These are phyloP conservation scores for Gossypium stocksii DNA, from an alignment of 345 rosid genomes.

Conservation along the genomic window DNA sequence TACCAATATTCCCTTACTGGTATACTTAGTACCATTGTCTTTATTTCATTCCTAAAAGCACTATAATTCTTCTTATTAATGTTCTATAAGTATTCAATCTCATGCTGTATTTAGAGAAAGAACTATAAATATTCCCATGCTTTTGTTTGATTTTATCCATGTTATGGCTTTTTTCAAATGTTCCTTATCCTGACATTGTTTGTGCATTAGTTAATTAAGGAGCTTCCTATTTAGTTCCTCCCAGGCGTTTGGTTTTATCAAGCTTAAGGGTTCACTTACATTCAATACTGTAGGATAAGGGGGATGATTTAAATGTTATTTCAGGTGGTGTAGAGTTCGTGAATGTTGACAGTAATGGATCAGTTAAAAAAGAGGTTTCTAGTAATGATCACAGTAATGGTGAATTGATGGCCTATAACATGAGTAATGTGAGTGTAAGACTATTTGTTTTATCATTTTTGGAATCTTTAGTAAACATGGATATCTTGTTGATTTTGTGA, in stretches of 20 bases:
- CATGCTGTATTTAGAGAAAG: not conserved
- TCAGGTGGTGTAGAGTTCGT: slow-evolving; percentile 7
- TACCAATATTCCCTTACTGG: not conserved
- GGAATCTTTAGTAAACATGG: not conserved
- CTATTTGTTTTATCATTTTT: not conserved
- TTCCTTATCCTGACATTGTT: not conserved
- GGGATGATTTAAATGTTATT: slow-evolving; percentile 10
- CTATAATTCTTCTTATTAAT: not conserved
- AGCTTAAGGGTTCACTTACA: not conserved
- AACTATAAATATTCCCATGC: not conserved
- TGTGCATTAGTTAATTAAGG: not conserved
- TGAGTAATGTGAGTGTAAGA: slow-evolving; percentile 5
- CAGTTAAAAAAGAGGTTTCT: slow-evolving; percentile 13
- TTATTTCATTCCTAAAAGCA: not conserved
- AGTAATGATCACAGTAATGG: not conserved
- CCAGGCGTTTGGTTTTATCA: not conserved
- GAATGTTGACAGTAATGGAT: slow-evolving; percentile 5
- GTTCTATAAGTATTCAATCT: not conserved
- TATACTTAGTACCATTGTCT: not conserved
- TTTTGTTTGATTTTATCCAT: not conserved
- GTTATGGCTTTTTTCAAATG: not conserved
- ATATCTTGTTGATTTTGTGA: not conserved
- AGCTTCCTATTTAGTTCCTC: too few relatives aligned
- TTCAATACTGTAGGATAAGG: slow-evolving; percentile 11
- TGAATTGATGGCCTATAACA: slow-evolving; percentile 15